Evolutionary conservation across 2,329 filamentous ascomycete genomes (phyloP).

Genomic region (Colletotrichum abscissum): DNA sequence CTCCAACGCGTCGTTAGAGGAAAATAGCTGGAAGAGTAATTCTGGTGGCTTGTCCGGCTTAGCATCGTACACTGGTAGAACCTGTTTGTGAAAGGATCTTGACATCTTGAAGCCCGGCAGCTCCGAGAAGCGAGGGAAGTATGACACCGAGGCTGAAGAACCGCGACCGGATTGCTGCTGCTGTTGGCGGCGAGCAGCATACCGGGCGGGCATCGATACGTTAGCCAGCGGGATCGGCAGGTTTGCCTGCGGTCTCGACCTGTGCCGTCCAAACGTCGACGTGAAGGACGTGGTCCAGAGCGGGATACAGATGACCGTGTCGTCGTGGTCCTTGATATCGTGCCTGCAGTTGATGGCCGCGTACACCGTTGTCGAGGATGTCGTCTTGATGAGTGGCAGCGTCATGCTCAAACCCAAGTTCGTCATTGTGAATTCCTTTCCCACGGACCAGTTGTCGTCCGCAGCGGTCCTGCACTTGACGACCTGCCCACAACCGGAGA

Average conservation of each 20-base stretch:
- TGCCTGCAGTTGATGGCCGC: neutral
- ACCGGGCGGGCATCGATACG: neutral
- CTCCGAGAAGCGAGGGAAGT: neutral
- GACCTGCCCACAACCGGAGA: neutral
- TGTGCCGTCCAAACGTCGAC: neutral
- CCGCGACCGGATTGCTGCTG: too few relatives aligned
- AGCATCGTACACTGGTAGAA: neutral
- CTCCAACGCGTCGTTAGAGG: neutral
- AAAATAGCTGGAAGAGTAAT: neutral
- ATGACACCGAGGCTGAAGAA: neutral
- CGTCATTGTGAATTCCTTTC: neutral
- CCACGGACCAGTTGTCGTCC: neutral
- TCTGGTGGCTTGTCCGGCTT: neutral
- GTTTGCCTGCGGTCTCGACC: neutral
- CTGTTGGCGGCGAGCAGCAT: neutral
- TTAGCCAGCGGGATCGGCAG: neutral
- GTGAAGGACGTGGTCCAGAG: neutral
- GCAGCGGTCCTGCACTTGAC: neutral
- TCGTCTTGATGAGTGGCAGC: neutral
- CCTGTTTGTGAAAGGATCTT: neutral
- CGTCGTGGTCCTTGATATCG: neutral
- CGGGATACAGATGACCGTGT: neutral
- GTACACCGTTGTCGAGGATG: neutral
- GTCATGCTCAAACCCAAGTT: neutral
- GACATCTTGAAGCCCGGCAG: neutral